A percentile compares a stretch with the other conserved stretches of the same genome.
phyloP scores from a whole-genome alignment of 352 stramenopile genomes.

The Peronosclerospora sorghi region DNA sequence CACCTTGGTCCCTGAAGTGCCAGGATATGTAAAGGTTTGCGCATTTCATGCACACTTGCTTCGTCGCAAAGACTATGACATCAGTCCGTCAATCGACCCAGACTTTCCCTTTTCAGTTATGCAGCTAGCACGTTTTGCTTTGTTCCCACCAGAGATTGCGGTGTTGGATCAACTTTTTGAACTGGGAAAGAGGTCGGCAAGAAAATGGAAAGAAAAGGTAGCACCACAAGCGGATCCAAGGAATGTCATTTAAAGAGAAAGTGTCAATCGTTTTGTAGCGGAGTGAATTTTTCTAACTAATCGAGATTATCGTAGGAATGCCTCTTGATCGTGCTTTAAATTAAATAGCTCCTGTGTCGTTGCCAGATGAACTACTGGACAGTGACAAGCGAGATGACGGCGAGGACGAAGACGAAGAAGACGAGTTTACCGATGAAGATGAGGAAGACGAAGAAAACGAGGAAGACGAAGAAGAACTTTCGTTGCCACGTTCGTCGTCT shows the following conservation, averaged over 20 bases:
- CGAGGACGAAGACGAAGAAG: conserved; percentile 35
- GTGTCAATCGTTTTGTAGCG: neutral
- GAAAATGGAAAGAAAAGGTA: conserved; percentile 35
- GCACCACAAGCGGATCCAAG: neutral
- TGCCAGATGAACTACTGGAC: conserved; percentile 43
- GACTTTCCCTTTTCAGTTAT: conserved; percentile 48
- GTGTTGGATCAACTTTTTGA: conserved; percentile 64
- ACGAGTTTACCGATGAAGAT: conserved; percentile 29
- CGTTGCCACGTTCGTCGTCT: conserved; percentile 30
- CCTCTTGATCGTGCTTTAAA: neutral
- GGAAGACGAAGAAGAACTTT: conserved; percentile 37
- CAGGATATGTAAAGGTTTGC: conserved; percentile 58
- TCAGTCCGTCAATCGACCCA: conserved; percentile 55
- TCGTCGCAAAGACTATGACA: conserved; percentile 53
- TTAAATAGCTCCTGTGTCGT: conserved; percentile 11
- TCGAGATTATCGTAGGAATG: neutral
- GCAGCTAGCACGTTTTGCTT: conserved; percentile 39
- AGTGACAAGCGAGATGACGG: conserved; percentile 25
- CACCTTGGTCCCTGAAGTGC: conserved; percentile 55
- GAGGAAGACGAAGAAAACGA: conserved; percentile 36
- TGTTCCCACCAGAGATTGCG: conserved; percentile 41
- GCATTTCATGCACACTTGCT: conserved; percentile 49
- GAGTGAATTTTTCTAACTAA: conserved; percentile 5
- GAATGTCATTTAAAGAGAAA: conserved; percentile 1
- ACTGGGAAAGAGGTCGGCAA: conserved; percentile 35